Base-by-base conservation (phyloP, 768 basidiomycete species). In the Rhodotorula graminis region DNA sequence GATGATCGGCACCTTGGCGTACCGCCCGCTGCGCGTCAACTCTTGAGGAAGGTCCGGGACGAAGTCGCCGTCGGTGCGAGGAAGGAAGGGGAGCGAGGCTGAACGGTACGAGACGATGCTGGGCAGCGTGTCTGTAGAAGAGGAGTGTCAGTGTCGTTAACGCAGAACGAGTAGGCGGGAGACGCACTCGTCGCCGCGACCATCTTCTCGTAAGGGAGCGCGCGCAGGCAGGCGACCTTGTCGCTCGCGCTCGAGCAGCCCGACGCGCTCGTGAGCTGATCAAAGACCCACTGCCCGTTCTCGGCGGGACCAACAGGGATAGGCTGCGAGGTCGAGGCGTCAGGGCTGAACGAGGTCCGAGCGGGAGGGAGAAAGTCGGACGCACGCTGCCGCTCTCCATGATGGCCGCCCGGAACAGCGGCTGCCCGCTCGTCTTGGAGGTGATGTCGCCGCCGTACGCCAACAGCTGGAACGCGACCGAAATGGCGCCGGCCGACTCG, bases 281-380 rank as follows among this genome's bases (percentile, higher is more conserved):
- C 44, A 60, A 66, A 69, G 29, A n/a, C 21, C 53, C 40, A 25
- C n/a, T 29, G 25, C 50, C 25, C 23, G 63, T 40, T 0, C 25
- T 27, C 21, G 21, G 59, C 33, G n/a, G 19, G 9, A 23, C 18
- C 53, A 31, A 23, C 14, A 62, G 69, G 29, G 47, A 55, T 1
- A 61, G 49, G 14, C 23, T 55, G 46, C 76, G 73, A 11, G 64
- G 60, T 87, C 87, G 47, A 83, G 15, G 19, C 19, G 19, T 46
- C 46, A 46, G 46, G n/a, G n/a, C n/a, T n/a, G n/a, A n/a, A n/a
- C n/a, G n/a, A n/a, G n/a, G 12, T n/a, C 44, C 25, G 42, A 6
- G 12, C 27, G n/a, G n/a, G 11, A 29, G n/a, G n/a, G 29, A 47
- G 44, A 29, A 9, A 27, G 44, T 3, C 3, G n/a, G 5, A 27